These are phyloP conservation scores for Funneliformis mosseae DNA, from an alignment of 192 early-diverging fungal genomes.

Conservation along the genomic window DNA sequence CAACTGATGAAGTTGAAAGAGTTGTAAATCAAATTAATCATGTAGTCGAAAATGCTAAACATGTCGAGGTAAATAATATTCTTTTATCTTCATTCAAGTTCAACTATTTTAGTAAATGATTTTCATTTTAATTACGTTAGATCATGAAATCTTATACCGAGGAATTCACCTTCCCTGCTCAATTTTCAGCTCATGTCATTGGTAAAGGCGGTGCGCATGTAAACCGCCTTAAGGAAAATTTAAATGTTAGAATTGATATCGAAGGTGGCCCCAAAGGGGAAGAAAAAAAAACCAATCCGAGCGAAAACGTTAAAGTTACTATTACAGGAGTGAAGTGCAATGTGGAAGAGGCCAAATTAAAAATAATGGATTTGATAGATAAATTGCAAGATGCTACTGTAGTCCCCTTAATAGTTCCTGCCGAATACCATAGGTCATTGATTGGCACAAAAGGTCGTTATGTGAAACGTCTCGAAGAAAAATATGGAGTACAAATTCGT, in stretches of 20 bases:
- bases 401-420: constrained; percentile 57
- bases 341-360: constrained; percentile 71
- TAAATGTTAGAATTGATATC: constrained; percentile 74
- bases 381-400: constrained; percentile 67
- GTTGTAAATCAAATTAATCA: constrained; percentile 68
- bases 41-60: constrained; percentile 68
- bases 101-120: neutral
- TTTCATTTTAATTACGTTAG: constrained; percentile 28
- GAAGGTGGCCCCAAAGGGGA: constrained; percentile 47
- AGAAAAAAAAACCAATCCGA: constrained; percentile 42
- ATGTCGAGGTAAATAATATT: constrained; percentile 50
- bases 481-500: constrained; percentile 69
- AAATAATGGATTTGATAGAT: constrained; percentile 68
- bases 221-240: constrained; percentile 74
- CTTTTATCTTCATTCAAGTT: neutral
- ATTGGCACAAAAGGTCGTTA: constrained; percentile 73
- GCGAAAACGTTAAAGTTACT: constrained; percentile 60
- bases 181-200: constrained; percentile 73
- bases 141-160: constrained; percentile 68
- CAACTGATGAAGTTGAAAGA: constrained; percentile 73
- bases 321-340: constrained; percentile 80
- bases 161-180: constrained; percentile 73
- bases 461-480: constrained; percentile 76
- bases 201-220: constrained; percentile 89
- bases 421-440: constrained; percentile 68